Conservation (phyloP, 1,139 yeast genomes). For the Taiozyma sp. region DNA sequence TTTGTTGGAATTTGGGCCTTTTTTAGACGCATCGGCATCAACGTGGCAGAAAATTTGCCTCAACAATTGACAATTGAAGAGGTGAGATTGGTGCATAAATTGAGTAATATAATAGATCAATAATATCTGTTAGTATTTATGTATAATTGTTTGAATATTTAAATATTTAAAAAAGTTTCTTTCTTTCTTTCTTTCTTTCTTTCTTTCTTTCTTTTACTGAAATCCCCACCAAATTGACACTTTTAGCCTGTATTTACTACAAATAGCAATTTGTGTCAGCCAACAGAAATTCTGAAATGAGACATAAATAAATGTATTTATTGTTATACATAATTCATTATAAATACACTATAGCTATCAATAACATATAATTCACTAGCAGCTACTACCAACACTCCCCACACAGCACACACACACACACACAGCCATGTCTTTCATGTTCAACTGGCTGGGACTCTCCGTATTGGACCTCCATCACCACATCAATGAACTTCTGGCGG, state of each 20-base stretch:
- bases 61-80: too few relatives aligned
- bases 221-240: too few relatives aligned
- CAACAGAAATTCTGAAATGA: not conserved
- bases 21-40: too few relatives aligned
- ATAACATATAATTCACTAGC: not conserved
- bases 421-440: slow-evolving; percentile 20
- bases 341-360: not conserved
- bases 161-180: not conserved
- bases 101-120: too few relatives aligned
- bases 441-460: slow-evolving; percentile 22
- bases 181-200: not conserved
- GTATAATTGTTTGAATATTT: too few relatives aligned
- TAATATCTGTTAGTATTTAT: not conserved
- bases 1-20: too few relatives aligned
- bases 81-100: too few relatives aligned
- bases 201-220: too few relatives aligned
- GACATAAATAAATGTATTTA: not conserved
- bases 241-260: not conserved
- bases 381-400: not conserved
- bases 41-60: too few relatives aligned
- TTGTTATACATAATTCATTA: too few relatives aligned
- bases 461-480: slow-evolving; percentile 14
- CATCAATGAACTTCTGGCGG: slow-evolving; percentile 12
- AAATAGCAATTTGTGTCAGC: not conserved
- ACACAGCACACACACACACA: too few relatives aligned